Conservation (phyloP, 1,284 basidiomycete genomes). For the Schizophyllum commune region DNA sequence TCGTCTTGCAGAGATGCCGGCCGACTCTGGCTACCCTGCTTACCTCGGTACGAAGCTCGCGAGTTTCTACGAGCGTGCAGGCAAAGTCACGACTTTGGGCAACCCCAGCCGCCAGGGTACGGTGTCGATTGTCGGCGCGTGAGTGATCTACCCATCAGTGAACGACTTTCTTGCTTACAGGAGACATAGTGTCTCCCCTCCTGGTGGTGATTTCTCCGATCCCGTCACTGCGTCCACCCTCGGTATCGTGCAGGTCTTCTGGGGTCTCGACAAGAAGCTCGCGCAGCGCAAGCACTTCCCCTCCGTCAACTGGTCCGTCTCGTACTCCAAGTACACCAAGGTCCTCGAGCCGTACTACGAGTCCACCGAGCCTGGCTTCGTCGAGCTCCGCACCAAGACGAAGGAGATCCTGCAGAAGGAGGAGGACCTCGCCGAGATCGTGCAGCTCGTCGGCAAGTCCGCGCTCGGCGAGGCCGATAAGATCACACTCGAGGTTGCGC, state of each 20-base stretch:
- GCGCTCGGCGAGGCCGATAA: conserved; percentile 98
- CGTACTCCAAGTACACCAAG: conserved; percentile 98
- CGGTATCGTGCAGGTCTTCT: conserved; percentile 99
- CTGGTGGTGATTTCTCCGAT: conserved; percentile 99
- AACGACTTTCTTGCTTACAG: conserved; percentile 8
- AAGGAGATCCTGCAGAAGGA: conserved; percentile 99
- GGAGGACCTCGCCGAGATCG: conserved; percentile 97
- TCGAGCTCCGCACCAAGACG: conserved; percentile 84
- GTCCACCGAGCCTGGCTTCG: conserved; percentile 84
- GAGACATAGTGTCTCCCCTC: conserved; percentile 81
- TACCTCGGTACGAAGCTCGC: conserved; percentile 96
- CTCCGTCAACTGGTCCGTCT: conserved; percentile 98
- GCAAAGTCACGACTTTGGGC: conserved; percentile 90
- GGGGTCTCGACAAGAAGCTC: conserved; percentile 93
- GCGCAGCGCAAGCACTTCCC: conserved; percentile 98
- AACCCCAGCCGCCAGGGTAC: conserved; percentile 86
- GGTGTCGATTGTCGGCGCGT: conserved; percentile 98
- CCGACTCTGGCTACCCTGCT: conserved; percentile 98
- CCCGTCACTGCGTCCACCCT: conserved; percentile 97
- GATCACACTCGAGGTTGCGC: conserved; percentile 95
- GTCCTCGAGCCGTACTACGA: conserved; percentile 95
- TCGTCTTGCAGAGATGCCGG: conserved; percentile 99
- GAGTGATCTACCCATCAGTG: conserved; percentile 30
- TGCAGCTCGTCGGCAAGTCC: conserved; percentile 97
- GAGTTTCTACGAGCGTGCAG: conserved; percentile 99